A percentile compares a stretch with the other conserved stretches of the same genome.
phyloP scores from a whole-genome alignment of 169 alveolate genomes.

The Perkinsus olseni region DNA sequence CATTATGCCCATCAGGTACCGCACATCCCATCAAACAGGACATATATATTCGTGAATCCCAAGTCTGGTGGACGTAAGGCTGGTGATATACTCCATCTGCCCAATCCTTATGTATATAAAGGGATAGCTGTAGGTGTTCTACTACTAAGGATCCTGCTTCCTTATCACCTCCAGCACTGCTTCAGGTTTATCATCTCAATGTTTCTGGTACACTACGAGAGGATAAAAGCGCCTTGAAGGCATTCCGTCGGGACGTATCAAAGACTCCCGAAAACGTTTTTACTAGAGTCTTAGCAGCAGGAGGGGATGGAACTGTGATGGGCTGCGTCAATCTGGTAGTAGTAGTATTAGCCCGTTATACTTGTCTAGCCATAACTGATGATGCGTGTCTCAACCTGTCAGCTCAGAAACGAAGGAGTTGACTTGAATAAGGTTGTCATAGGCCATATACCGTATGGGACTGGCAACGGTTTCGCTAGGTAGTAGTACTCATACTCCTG shows the following conservation, averaged over 20 bases:
- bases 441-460: slow-evolving; percentile 56
- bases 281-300: slow-evolving; percentile 44
- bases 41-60: slow-evolving; percentile 24
- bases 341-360: too few species aligned
- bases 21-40: not conserved
- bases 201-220: slow-evolving; percentile 14
- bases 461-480: slow-evolving; percentile 60
- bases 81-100: slow-evolving; percentile 15
- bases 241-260: not conserved
- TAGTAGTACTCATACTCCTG: too few species aligned
- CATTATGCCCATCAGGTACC: not conserved
- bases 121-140: not conserved
- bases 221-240: slow-evolving; percentile 15
- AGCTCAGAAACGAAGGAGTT: slow-evolving; percentile 21
- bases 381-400: not conserved
- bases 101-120: not conserved
- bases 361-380: not conserved
- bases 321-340: slow-evolving; percentile 40
- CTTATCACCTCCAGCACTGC: too few species aligned
- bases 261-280: slow-evolving; percentile 8
- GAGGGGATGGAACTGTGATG: slow-evolving; percentile 63
- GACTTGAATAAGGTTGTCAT: slow-evolving; percentile 31
- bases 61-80: slow-evolving; percentile 34
- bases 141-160: too few species aligned
- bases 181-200: slow-evolving; percentile 26